Percentiles rank a stretch among this genome's conserved stretches.
Conservation (phyloP, 2,329 filamentous ascomycete species). For the Westerdykella ornata region DNA sequence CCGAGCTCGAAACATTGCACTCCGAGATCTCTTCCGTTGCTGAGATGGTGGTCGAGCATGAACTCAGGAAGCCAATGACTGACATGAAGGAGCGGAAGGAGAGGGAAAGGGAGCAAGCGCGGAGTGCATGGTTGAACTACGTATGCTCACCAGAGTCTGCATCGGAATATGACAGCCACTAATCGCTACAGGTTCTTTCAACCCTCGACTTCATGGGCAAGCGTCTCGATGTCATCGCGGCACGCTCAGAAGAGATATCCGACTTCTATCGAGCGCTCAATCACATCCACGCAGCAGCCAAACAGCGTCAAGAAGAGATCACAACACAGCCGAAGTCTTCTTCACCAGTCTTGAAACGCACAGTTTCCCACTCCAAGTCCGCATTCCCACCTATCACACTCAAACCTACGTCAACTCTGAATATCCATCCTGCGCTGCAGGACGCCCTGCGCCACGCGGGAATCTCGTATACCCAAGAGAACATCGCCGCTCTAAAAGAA, state of each 20-base stretch:
- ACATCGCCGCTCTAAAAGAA: slow-evolving; percentile 18
- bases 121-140: slow-evolving; percentile 40
- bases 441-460: slow-evolving; percentile 32
- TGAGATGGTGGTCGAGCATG: slow-evolving; percentile 64
- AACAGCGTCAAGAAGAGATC: slow-evolving; percentile 20
- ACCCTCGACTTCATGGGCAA: slow-evolving; percentile 40
- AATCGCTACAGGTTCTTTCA: slow-evolving; percentile 25
- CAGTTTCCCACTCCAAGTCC: slow-evolving; percentile 18
- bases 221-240: slow-evolving; percentile 25
- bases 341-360: slow-evolving; percentile 18
- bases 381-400: slow-evolving; percentile 26
- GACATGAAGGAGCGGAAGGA: slow-evolving; percentile 34
- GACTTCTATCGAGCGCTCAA: slow-evolving; percentile 30
- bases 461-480: slow-evolving; percentile 27
- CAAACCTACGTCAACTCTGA: slow-evolving; percentile 20
- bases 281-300: slow-evolving; percentile 21
- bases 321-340: slow-evolving; percentile 5
- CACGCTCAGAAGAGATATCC: slow-evolving; percentile 19
- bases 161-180: slow-evolving; percentile 7
- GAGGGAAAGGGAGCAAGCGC: slow-evolving; percentile 30
- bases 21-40: slow-evolving; percentile 63
- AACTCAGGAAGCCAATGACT: slow-evolving; percentile 57
- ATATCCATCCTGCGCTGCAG: slow-evolving; percentile 28
- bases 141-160: slow-evolving; percentile 18
- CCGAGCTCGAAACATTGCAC: slow-evolving; percentile 63